Base-by-base conservation (phyloP, 1,284 basidiomycete species). In the Gomphus sp. region DNA sequence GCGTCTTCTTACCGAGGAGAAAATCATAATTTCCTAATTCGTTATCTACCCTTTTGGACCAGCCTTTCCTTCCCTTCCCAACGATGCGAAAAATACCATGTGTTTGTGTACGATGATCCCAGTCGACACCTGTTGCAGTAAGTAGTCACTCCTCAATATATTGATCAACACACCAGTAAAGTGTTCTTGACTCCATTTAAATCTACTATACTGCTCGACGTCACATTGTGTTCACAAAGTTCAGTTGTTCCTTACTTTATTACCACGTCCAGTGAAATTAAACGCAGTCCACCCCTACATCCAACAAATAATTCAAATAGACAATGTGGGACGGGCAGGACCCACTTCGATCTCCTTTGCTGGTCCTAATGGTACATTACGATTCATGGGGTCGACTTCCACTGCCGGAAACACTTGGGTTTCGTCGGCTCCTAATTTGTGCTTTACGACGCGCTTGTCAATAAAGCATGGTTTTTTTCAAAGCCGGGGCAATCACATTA, bases 361-460 rank as follows among this genome's bases (percentile, higher is more conserved):
- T n/a, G 79, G 81, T 0, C 82, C 85, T 49, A 85, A 72, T 25
- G 77, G 76, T 66, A 76, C 76, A 9, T 82, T 66, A 5, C 89
- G 76, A 65, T 90, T 81, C 33, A 83, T 67, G 5, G 83, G 72
- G 64, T 90, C 82, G 8, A 93, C 90, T 53, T 85, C 84, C 7
- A 87, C 82, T 5, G 84, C 93, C n/a, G 73, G 67, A 71, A 94
- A 90, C 1, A 70, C 75, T 72, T 98, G 93, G 9, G 72, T 72
- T 65, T 84, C 77, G 71, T 98, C 94, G 5, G 85, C 95, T 31
- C 95, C 95, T 34, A 87, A 70, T 70, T 89, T 91, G 65, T 91
- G 88, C 88, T 91, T 52, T 10, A 43, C 28, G 25, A 18, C 18
- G 14, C n/a, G 31, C n/a, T n/a, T 9, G 49, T 50, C 7, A 34